These are phyloP conservation scores for Capsicum pubescens DNA, from an alignment of 257 asterid species.

Conservation along the genomic window DNA sequence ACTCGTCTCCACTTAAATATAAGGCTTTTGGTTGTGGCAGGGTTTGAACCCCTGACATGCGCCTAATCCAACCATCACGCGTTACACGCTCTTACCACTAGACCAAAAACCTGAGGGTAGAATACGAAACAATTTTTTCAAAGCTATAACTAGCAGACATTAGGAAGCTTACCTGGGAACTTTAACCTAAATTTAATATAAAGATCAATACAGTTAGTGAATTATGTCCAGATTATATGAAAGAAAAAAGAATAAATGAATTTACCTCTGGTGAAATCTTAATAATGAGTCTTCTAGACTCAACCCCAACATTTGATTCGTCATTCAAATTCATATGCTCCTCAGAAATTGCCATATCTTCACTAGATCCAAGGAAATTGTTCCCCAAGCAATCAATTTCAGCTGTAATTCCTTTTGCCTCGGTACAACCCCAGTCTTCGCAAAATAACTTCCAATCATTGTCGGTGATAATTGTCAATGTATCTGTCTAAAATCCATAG, in stretches of 20 bases:
- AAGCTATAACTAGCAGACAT: background rate
- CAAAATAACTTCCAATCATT: slow-evolving; percentile 90
- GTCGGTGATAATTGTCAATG: slow-evolving; percentile 65
- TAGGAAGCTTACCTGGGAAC: slow-evolving; percentile 13
- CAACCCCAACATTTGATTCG: slow-evolving; percentile 48
- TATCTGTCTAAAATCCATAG: slow-evolving; percentile 64
- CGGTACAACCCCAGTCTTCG: slow-evolving; percentile 87
- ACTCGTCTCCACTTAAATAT: background rate
- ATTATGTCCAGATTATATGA: slow-evolving; percentile 15
- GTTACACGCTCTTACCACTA: background rate
- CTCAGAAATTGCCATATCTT: slow-evolving; percentile 59
- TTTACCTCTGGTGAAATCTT: slow-evolving; percentile 84
- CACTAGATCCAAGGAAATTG: slow-evolving; percentile 47
- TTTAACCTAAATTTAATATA: slow-evolving; percentile 6
- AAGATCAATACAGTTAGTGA: slow-evolving; percentile 22
- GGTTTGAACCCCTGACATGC: background rate
- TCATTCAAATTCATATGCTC: slow-evolving; percentile 47
- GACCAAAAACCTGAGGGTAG: background rate
- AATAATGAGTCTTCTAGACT: slow-evolving; percentile 54
- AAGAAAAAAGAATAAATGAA: slow-evolving; percentile 34
- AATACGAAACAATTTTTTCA: background rate
- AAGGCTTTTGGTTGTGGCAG: background rate
- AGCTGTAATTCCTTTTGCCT: slow-evolving; percentile 66
- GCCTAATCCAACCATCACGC: background rate
- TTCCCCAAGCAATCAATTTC: slow-evolving; percentile 56